Base-by-base conservation (phyloP, 805 yeast species). In the Zygosaccharomyces kombuchaensis region DNA sequence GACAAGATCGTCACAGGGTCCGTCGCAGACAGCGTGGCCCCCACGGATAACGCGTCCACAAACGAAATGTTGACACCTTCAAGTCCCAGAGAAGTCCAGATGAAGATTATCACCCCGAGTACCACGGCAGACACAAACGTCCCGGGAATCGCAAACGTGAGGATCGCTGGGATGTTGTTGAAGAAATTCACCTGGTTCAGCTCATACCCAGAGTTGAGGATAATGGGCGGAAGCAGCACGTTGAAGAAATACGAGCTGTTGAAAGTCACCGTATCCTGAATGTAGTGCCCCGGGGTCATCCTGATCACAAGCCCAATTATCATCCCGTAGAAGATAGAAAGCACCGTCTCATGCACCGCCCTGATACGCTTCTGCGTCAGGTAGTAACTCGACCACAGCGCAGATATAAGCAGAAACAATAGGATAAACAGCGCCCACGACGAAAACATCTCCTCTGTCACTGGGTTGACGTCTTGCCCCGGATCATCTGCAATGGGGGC, bases 1-100 rank as follows among this genome's bases (percentile, higher is more conserved):
- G 98, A 89, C 55, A 93, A 70, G 59, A 93, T 91, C 1, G 99
- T 93, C 25, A 93, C 97, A 0, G 99, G 99, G 66, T 93, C 99
- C 1, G 99, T 93, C 16, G 99, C 99, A 2, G 96, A 87, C 36
- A 93, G 75, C 0, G 99, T 91, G 2, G 99, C 99, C 19, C 99
- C 99, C 13, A 93, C 96, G 0, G 96, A 91, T 45, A 93, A 73
- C 0, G 98, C 96, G 65, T 91, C 97, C n/a, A 93, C 96, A 68
- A 91, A 89, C 42, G 96, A 91, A 45, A 93, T 80, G 51, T 81
- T 71, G 32, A 93, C 79, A 34, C 91, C 87, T 60, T 93, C 99
- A 16, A 95, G 67, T 1, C 99, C 98, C 56, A 93, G 64, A 6
- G 87, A 78, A 0, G 99, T 87, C 95, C 97, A 93, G 19, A 90